These are phyloP conservation scores for Globisporangium lucens DNA, from an alignment of 352 stramenopile species.

Conservation along the genomic window DNA sequence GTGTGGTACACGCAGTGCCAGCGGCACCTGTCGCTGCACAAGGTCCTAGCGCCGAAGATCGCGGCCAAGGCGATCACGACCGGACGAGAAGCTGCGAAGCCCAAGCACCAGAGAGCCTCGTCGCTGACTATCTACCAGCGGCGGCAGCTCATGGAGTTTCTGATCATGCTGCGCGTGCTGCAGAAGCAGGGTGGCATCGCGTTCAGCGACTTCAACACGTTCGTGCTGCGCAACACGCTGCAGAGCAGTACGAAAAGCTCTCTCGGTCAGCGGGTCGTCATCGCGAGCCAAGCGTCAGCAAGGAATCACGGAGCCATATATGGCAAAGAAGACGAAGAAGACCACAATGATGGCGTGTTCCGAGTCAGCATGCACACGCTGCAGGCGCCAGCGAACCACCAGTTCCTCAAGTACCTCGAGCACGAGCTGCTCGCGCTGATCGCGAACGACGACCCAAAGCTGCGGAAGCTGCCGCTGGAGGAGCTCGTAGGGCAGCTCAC, in stretches of 20 bases:
- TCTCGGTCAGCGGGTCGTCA: constrained; percentile 4
- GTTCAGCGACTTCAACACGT: constrained; percentile 43
- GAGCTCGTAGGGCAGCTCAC: constrained; percentile 28
- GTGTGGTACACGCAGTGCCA: constrained; percentile 50
- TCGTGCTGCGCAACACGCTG: constrained; percentile 25
- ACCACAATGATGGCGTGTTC: constrained; percentile 12
- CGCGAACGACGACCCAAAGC: constrained; percentile 20
- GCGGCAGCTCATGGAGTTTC: constrained; percentile 29
- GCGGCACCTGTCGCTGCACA: constrained; percentile 37
- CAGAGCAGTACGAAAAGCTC: neutral
- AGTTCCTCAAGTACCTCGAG: constrained; percentile 31
- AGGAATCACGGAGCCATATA: neutral
- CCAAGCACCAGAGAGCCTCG: neutral
- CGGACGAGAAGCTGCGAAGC: neutral
- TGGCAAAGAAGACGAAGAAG: neutral
- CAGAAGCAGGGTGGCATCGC: constrained; percentile 35
- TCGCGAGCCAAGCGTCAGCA: constrained; percentile 21
- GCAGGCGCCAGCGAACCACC: constrained; percentile 26
- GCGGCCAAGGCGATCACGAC: constrained; percentile 1
- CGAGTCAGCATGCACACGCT: constrained; percentile 28
- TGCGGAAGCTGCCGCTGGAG: constrained; percentile 27
- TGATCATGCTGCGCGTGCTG: constrained; percentile 37
- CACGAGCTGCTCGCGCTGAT: constrained; percentile 23
- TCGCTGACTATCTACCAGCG: constrained; percentile 18
- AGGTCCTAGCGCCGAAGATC: constrained; percentile 29